Evolutionary conservation across 2,329 filamentous ascomycete species (phyloP), one percentile per base, ranked within the genome.

Genomic region (Teratosphaeria destructans): DNA sequence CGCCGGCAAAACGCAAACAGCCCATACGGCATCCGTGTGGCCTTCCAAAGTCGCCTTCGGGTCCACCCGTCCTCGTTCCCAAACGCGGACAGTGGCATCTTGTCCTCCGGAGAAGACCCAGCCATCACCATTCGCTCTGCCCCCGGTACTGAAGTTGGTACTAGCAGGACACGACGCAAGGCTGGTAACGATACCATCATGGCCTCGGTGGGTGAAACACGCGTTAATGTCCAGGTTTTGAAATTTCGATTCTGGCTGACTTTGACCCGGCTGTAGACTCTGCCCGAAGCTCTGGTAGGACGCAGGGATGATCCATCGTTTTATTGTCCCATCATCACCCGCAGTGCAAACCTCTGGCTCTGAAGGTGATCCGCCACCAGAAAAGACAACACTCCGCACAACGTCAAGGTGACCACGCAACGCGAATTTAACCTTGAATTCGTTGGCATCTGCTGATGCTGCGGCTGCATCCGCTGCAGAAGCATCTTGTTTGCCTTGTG

Each of bases 81-180:
- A 99, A 0, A 99, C 91, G 34, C 92, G 85, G 43, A 99, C 86
- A 6, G 90, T 95, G 19, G 89, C 85, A 74, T 99, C 94, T 72
- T 96, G 91, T 3, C 94, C 94, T 62, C 94, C 94, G 5, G 93
- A 97, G 74, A 99, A 99, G 65, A 99, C 92, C 94, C 94, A 99
- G 32, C 94, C 94, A 67, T 97, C 94, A 35, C 93, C 93, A 67
- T 88, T 85, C 7, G 89, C 90, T 63, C 92, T 85, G 6, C 92
- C 91, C 39, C 92, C 90, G 19, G 90, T 95, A 7, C 90, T 88
- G 72, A 96, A 96, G 70, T 89, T 94, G 29, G 89, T 89, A 1
- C 90, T 87, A 2, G 90, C 86, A 2, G 90, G 91, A 81, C 90
- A 96, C 3, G 93, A 88, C 0, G 93, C 87, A 29, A 99, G 77